Conservation (phyloP, 352 stramenopile species). For the Pythium pectinolyticum region DNA sequence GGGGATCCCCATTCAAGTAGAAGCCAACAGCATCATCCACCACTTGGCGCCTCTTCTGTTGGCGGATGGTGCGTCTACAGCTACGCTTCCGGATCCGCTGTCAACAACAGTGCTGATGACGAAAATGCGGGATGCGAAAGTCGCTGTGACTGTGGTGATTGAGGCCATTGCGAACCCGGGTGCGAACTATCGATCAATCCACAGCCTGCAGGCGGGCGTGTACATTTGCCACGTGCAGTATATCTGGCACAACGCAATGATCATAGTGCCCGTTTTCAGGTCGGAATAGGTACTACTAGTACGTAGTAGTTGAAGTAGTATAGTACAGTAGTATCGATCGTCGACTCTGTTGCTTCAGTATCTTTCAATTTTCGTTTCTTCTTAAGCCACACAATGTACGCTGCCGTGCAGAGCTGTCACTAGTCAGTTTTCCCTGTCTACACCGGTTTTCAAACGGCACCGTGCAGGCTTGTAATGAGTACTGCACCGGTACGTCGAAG, state of each 20-base stretch:
- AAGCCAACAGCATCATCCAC: conserved; percentile 30
- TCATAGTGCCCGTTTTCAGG: conserved; percentile 20
- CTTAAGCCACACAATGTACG: too few relatives aligned
- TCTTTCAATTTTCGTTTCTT: too few relatives aligned
- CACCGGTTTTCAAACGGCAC: too few relatives aligned
- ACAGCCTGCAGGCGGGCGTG: conserved; percentile 8
- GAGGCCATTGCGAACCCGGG: conserved; percentile 20
- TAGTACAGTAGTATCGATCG: too few relatives aligned
- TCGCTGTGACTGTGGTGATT: conserved; percentile 20
- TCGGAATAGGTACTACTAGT: too few relatives aligned
- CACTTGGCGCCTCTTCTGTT: conserved; percentile 17
- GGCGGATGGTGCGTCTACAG: background rate
- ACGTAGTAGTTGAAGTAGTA: too few relatives aligned
- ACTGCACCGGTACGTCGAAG: too few relatives aligned
- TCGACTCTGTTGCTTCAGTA: too few relatives aligned
- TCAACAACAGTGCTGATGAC: background rate
- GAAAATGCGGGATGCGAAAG: conserved; percentile 20
- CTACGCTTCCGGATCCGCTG: conserved; percentile 10
- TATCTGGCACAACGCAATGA: background rate
- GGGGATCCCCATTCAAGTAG: conserved; percentile 11
- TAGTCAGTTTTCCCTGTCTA: too few relatives aligned
- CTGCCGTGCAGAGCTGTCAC: too few relatives aligned
- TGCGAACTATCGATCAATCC: conserved; percentile 17
- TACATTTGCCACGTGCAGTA: conserved; percentile 26
- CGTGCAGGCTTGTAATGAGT: too few relatives aligned